Evolutionary conservation across 1,139 yeast genomes (phyloP).

Genomic region (Yamadazyma atmosphaerica): DNA sequence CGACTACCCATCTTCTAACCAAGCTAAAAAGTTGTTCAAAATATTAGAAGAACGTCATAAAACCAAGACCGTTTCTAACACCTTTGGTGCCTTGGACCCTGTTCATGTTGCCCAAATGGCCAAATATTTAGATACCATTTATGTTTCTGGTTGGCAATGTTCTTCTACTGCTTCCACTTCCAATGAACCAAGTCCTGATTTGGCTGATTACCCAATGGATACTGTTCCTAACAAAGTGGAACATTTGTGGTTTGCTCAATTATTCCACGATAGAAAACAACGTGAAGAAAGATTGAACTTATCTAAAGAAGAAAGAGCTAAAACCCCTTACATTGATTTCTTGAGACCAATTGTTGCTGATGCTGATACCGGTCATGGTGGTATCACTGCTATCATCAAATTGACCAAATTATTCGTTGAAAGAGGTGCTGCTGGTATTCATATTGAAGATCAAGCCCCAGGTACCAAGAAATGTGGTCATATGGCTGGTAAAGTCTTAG

Average conservation of each 20-base stretch:
- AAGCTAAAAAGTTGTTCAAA: conserved; percentile 78
- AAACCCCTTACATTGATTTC: conserved; percentile 70
- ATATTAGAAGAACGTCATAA: conserved; percentile 71
- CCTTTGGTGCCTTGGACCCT: conserved; percentile 97
- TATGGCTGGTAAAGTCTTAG: conserved; percentile 98
- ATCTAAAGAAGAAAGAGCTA: conserved; percentile 63
- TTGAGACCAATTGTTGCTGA: conserved; percentile 95
- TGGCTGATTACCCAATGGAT: conserved; percentile 98
- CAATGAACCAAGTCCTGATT: conserved; percentile 96
- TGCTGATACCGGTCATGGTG: conserved; percentile 99
- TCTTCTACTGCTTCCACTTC: conserved; percentile 97
- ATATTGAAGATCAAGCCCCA: conserved; percentile 98
- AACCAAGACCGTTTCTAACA: conserved; percentile 76
- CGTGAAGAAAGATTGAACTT: conserved; percentile 74
- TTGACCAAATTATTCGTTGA: conserved; percentile 95
- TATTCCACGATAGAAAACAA: conserved; percentile 97
- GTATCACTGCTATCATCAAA: conserved; percentile 92
- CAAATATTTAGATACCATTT: conserved; percentile 86
- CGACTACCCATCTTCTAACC: conserved; percentile 73
- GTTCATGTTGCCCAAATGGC: conserved; percentile 97
- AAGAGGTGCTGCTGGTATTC: conserved; percentile 99
- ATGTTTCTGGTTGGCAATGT: conserved; percentile 98
- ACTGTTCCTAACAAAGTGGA: conserved; percentile 98
- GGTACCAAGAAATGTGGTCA: conserved; percentile 98
- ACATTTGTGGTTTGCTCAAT: conserved; percentile 94